Conservation (phyloP, 2,329 filamentous ascomycete genomes). For the Hypoxylon sp. region DNA sequence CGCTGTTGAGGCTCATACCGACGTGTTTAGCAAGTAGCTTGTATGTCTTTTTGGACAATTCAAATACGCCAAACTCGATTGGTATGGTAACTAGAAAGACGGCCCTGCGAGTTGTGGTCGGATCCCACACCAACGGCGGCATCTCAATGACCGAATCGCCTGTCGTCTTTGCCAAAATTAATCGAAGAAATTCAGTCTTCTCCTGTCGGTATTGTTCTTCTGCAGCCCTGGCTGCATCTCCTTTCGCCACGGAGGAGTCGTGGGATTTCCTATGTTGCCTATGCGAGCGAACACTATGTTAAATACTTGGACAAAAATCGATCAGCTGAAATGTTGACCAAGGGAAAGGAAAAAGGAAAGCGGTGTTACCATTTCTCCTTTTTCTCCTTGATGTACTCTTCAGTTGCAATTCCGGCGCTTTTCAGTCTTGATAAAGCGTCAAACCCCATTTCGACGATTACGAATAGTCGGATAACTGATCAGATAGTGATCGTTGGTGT, state of each 20-base stretch:
- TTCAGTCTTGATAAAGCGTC: constrained; percentile 41
- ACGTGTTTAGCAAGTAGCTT: constrained; percentile 48
- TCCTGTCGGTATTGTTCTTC: constrained; percentile 38
- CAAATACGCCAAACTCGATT: constrained; percentile 49
- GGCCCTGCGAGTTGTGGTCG: constrained; percentile 38
- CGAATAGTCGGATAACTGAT: neutral
- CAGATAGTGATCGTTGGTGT: neutral
- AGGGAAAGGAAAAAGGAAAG: too few relatives aligned
- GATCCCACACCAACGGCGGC: constrained; percentile 43
- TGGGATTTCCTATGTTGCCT: constrained; percentile 32
- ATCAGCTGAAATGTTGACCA: too few relatives aligned
- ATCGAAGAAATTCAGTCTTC: constrained; percentile 43
- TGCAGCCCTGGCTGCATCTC: constrained; percentile 27
- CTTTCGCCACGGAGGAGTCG: constrained; percentile 12
- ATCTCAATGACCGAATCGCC: constrained; percentile 42
- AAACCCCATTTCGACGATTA: constrained; percentile 38
- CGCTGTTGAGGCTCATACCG: constrained; percentile 49
- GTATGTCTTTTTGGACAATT: constrained; percentile 47
- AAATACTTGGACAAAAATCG: constrained; percentile 8
- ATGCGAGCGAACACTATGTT: constrained; percentile 2
- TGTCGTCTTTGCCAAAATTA: constrained; percentile 45
- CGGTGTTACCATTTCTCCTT: constrained; percentile 43
- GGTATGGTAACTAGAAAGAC: constrained; percentile 50
- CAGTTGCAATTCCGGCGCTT: constrained; percentile 29
- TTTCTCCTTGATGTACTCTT: constrained; percentile 38